Percentiles rank a stretch among this genome's conserved stretches.
Conservation (phyloP, 2,329 filamentous ascomycete species). For the Fusarium hainanense region DNA sequence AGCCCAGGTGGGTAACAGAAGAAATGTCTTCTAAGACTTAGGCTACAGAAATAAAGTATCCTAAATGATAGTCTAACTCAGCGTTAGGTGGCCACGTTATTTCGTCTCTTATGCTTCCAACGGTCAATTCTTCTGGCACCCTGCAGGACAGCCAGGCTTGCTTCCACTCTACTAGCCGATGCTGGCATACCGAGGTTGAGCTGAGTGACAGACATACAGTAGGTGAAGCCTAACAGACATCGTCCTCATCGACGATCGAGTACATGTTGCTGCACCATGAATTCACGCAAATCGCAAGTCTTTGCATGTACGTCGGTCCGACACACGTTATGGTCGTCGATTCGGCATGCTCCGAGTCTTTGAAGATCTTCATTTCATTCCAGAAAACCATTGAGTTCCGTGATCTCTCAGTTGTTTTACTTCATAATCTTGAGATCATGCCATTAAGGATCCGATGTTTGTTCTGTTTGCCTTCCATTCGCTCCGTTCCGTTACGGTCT, state of each 20-base stretch:
- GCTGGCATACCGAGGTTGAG: neutral
- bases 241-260: slow-evolving; percentile 8
- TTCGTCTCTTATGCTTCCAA: too few species aligned
- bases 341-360: slow-evolving; percentile 21
- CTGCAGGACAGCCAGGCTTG: neutral
- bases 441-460: neutral
- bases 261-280: slow-evolving; percentile 6
- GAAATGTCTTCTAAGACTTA: too few species aligned
- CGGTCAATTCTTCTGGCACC: too few species aligned
- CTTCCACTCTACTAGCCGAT: neutral
- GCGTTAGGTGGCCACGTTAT: too few species aligned
- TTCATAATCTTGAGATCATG: slow-evolving; percentile 6
- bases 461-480: slow-evolving; percentile 17
- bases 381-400: neutral
- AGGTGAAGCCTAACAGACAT: slow-evolving; percentile 22
- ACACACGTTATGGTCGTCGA: slow-evolving; percentile 20
- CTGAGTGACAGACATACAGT: neutral
- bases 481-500: slow-evolving; percentile 17
- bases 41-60: too few species aligned
- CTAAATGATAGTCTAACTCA: too few species aligned
- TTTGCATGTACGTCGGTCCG: slow-evolving; percentile 15
- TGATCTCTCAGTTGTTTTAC: slow-evolving; percentile 6
- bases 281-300: slow-evolving; percentile 4
- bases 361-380: neutral
- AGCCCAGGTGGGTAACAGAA: too few species aligned